A percentile compares a stretch with the other conserved stretches of the same genome.
Evolutionary conservation across 2,329 filamentous ascomycete genomes (phyloP).

Genomic region (Colletotrichum melonis): DNA sequence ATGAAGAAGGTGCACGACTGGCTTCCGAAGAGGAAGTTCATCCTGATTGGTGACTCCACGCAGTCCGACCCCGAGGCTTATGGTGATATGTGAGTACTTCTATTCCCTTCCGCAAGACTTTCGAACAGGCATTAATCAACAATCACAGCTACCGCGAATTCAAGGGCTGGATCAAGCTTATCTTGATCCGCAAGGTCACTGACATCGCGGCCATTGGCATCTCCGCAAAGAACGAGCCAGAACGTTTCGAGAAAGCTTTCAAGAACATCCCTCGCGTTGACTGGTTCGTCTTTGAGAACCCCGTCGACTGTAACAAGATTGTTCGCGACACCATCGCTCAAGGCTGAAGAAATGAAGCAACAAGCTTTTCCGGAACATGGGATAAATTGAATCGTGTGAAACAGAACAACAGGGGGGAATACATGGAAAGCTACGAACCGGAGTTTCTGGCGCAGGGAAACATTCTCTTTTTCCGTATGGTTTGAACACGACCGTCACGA

Average conservation of each 20-base stretch:
- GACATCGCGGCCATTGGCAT: slow-evolving; percentile 78
- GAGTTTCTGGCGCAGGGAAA: neutral
- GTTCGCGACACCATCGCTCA: slow-evolving; percentile 45
- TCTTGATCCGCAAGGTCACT: slow-evolving; percentile 86
- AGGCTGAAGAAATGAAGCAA: neutral
- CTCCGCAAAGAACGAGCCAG: slow-evolving; percentile 77
- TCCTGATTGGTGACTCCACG: slow-evolving; percentile 90
- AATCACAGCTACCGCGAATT: slow-evolving; percentile 66
- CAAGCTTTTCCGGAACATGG: neutral
- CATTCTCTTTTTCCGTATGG: neutral
- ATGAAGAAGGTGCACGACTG: slow-evolving; percentile 82
- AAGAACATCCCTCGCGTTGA: slow-evolving; percentile 73
- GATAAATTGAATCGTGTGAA: neutral
- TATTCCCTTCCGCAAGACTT: neutral
- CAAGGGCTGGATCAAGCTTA: slow-evolving; percentile 82
- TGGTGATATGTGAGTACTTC: slow-evolving; percentile 73
- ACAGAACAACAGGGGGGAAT: neutral
- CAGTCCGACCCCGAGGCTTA: slow-evolving; percentile 94
- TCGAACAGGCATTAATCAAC: too few relatives aligned
- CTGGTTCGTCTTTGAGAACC: slow-evolving; percentile 87
- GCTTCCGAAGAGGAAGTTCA: slow-evolving; percentile 82
- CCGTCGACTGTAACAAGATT: slow-evolving; percentile 69
- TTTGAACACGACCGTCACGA: slow-evolving; percentile 3
- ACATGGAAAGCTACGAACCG: neutral
- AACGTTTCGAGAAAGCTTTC: slow-evolving; percentile 87